Conservation (phyloP, 2,329 filamentous ascomycete species). For the Fusarium xylarioides region DNA sequence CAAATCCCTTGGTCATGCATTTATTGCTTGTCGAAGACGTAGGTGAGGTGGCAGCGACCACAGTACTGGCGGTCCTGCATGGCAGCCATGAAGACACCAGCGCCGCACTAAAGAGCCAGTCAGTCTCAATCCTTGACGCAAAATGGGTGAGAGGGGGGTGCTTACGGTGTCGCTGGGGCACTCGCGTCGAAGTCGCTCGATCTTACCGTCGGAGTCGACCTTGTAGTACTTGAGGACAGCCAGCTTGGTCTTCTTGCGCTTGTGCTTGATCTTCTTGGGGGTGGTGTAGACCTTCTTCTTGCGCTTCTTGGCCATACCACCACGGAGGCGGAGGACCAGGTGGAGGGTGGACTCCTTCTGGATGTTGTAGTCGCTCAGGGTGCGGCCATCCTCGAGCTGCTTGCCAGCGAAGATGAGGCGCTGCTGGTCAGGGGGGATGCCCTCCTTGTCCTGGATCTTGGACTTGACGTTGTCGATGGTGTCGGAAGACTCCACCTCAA, state of each 20-base stretch:
- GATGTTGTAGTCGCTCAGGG: constrained; percentile 99
- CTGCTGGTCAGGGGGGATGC: constrained; percentile 98
- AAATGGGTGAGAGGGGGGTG: no score
- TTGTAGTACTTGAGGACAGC: constrained; percentile 99
- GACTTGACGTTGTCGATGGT: constrained; percentile 99
- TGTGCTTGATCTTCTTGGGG: constrained; percentile 99
- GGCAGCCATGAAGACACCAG: constrained; percentile 99
- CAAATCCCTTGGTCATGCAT: constrained; percentile 42
- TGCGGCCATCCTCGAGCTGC: constrained; percentile 99
- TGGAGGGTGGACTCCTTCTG: constrained; percentile 99
- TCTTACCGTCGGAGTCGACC: constrained; percentile 99
- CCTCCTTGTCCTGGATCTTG: constrained; percentile 99
- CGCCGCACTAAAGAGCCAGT: constrained; percentile 80
- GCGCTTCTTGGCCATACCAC: constrained; percentile 95
- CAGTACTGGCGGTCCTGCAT: constrained; percentile 99
- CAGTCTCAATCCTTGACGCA: not conserved
- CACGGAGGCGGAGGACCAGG: constrained; percentile 96
- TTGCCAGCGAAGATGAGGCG: constrained; percentile 99
- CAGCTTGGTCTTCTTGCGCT: constrained; percentile 99
- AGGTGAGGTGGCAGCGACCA: constrained; percentile 76
- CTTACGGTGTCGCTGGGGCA: constrained; percentile 91
- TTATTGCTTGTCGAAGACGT: constrained; percentile 76
- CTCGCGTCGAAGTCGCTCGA: constrained; percentile 98
- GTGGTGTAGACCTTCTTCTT: constrained; percentile 99
- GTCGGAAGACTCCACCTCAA: constrained; percentile 99